Conservation (phyloP, 208 protist genomes). For the Leishmania lainsoni region DNA sequence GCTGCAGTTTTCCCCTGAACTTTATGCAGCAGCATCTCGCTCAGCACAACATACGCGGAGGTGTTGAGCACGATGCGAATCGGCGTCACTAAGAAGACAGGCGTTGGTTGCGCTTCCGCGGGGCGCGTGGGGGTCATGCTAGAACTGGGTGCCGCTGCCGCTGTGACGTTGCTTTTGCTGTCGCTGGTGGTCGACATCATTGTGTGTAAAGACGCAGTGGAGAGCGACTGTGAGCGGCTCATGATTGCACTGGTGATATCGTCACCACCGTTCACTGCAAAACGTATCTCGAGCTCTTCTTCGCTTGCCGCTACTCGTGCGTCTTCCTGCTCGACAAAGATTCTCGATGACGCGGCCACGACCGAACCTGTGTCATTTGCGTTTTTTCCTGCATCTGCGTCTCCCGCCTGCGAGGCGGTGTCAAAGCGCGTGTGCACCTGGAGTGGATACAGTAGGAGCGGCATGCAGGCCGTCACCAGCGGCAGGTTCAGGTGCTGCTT, state of each 20-base stretch:
- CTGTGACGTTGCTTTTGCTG: not conserved
- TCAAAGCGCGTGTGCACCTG: conserved; percentile 21
- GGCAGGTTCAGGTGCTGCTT: not conserved
- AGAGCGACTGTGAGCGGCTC: not conserved
- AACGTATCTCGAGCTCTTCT: not conserved
- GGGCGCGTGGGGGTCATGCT: not conserved
- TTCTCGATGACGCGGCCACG: not conserved
- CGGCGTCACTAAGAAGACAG: conserved; percentile 28
- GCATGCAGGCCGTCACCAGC: conserved; percentile 21
- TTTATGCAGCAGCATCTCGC: conserved; percentile 13
- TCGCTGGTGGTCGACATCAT: conserved; percentile 24
- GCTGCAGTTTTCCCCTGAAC: not conserved
- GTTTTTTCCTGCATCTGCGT: not conserved
- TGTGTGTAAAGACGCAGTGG: conserved; percentile 26
- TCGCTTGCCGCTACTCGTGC: not conserved
- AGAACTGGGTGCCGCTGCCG: not conserved
- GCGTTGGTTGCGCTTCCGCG: not conserved
- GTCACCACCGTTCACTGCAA: not conserved
- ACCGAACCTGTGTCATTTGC: not conserved
- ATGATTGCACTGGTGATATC: not conserved
- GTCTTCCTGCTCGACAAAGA: not conserved
- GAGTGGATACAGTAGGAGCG: conserved; percentile 27
- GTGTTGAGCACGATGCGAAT: conserved; percentile 32
- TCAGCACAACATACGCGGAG: conserved; percentile 25
- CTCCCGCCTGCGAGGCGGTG: not conserved